A percentile compares a stretch with the other conserved stretches of the same genome.
These are phyloP conservation scores for Colletotrichum lentis DNA, from an alignment of 2,329 filamentous ascomycete genomes.

Conservation along the genomic window DNA sequence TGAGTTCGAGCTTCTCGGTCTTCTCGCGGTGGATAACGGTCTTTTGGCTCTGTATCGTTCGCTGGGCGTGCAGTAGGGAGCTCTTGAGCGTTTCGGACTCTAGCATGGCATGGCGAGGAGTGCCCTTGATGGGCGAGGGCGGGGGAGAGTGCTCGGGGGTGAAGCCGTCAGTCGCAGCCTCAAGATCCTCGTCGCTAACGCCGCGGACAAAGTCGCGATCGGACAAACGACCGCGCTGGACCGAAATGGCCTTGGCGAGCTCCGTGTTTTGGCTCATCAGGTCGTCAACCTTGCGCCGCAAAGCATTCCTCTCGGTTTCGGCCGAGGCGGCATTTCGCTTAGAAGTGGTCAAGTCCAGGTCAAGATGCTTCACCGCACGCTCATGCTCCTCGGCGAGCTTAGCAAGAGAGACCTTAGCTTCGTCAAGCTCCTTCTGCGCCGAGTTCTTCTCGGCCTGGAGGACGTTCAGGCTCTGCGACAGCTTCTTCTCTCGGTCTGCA, in stretches of 20 bases:
- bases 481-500: slow-evolving; percentile 81
- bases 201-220: slow-evolving; percentile 70
- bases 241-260: slow-evolving; percentile 82
- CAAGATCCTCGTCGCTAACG: slow-evolving; percentile 68
- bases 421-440: slow-evolving; percentile 87
- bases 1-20: slow-evolving; percentile 96
- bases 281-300: slow-evolving; percentile 89
- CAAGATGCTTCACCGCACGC: slow-evolving; percentile 79
- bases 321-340: slow-evolving; percentile 81
- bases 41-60: slow-evolving; percentile 95
- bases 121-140: slow-evolving; percentile 87
- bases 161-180: slow-evolving; percentile 70
- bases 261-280: slow-evolving; percentile 89
- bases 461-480: slow-evolving; percentile 75
- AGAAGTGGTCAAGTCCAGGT: slow-evolving; percentile 84
- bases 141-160: slow-evolving; percentile 93
- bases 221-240: slow-evolving; percentile 71
- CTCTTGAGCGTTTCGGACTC: slow-evolving; percentile 96
- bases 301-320: slow-evolving; percentile 78
- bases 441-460: slow-evolving; percentile 78
- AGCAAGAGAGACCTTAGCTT: slow-evolving; percentile 80
- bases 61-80: slow-evolving; percentile 90
- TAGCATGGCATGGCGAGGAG: slow-evolving; percentile 88
- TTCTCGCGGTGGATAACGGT: slow-evolving; percentile 97
- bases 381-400: slow-evolving; percentile 84